Base-by-base conservation (phyloP, 306 rosid genomes). In the Cotoneaster glaucophyllus region DNA sequence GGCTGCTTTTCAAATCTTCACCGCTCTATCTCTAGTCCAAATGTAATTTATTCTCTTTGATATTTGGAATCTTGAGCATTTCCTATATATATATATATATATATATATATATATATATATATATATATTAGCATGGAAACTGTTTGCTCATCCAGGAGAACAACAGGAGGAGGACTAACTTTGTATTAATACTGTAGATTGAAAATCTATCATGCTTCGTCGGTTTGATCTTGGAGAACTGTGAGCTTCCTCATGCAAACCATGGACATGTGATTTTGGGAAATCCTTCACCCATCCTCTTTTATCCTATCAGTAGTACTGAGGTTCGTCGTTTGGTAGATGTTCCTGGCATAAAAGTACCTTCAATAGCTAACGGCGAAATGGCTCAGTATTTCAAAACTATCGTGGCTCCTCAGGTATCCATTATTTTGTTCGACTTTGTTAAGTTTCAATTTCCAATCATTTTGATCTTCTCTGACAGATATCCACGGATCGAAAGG, bases 1-100 rank as follows among this genome's bases (percentile, higher is more conserved):
- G 96, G 96, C 8, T 88, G 98, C 74, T 93, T 89, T 81, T 93
- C 98, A 41, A 89, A 91, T 82, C 81, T 93, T 31, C 85, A 96
- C 32, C 88, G 88, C 34, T 85, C 90, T 71, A 93, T 93, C 74
- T 87, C 95, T 79, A 73, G 81, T 50, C 88, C 98, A 4, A 79
- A 82, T 90, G 98, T 93, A 82, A 54, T 39, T 9, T 44, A 10
- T 69, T n/a, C 43, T 39, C 43, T 39, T 44, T 13, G 21, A 5
- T 18, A 2, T 13, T 31, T 15, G 48, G 31, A 10, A 41, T 6
- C 24, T 3, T 31, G 11, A 63, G 31, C 31, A 53, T 32, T 71
- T 32, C 59, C 43, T 9, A 24, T 17, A 3, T 13, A 44, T 44
- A 39, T 69, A 19, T 25, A 25, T 25, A 25, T 25, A 25, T 25